Conservation (phyloP, 2,329 filamentous ascomycete species). For the Claviceps maximensis region DNA sequence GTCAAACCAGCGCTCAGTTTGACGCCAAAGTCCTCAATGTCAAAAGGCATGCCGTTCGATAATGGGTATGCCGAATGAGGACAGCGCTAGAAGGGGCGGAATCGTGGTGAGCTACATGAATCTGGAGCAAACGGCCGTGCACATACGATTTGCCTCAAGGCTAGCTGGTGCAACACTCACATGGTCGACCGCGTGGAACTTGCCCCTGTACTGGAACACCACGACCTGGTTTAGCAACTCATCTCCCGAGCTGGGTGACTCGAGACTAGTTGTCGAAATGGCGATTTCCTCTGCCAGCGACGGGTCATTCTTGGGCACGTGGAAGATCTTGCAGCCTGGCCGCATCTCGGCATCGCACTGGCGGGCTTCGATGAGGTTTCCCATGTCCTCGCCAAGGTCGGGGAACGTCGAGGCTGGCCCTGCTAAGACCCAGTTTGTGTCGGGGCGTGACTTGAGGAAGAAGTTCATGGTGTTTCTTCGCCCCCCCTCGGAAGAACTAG, state of each 20-base stretch:
- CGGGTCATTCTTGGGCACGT: constrained; percentile 29
- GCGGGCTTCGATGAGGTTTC: constrained; percentile 22
- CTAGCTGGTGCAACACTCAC: constrained; percentile 26
- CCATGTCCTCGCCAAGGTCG: constrained; percentile 30
- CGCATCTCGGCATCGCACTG: constrained; percentile 25
- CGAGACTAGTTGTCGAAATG: constrained; percentile 12
- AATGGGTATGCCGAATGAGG: constrained; percentile 56
- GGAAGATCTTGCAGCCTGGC: constrained; percentile 46
- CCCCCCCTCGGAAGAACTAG: not conserved
- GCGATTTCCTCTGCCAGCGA: constrained; percentile 19
- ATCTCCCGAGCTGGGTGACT: not conserved
- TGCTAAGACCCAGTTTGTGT: constrained; percentile 35
- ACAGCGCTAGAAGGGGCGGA: constrained; percentile 41
- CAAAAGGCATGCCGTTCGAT: constrained; percentile 48
- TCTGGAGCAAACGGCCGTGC: too few species aligned
- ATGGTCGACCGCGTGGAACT: constrained; percentile 56
- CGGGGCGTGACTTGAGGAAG: constrained; percentile 9
- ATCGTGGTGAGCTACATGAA: not conserved
- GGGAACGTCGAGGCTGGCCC: constrained; percentile 43
- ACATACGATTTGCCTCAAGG: too few species aligned
- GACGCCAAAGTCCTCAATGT: constrained; percentile 61
- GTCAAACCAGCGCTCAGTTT: constrained; percentile 47
- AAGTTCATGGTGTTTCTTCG: constrained; percentile 11
- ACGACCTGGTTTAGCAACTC: constrained; percentile 47
- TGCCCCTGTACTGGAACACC: constrained; percentile 49